A percentile compares a stretch with the other conserved stretches of the same genome.
phyloP scores from a whole-genome alignment of 129 eudicot species.

The Pulicaria dysenterica region DNA sequence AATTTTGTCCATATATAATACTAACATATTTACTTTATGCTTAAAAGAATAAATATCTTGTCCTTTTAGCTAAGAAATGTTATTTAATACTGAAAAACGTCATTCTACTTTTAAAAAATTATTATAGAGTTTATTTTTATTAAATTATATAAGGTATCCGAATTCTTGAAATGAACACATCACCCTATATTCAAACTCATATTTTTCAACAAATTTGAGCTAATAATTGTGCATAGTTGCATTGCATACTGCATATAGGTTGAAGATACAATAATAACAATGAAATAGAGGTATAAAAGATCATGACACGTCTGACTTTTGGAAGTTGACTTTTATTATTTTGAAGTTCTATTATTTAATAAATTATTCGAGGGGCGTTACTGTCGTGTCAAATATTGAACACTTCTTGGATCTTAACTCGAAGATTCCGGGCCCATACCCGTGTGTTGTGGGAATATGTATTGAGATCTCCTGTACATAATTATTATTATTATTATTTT shows the following conservation, averaged over 20 bases:
- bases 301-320: constrained; percentile 41
- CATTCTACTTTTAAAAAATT: too few relatives aligned
- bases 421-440: neutral
- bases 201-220: neutral
- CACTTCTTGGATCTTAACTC: neutral
- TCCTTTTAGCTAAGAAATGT: too few relatives aligned
- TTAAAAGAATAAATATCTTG: too few relatives aligned
- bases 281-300: constrained; percentile 24
- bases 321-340: constrained; percentile 9
- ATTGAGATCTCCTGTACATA: neutral
- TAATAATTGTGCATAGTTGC: neutral
- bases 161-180: too few relatives aligned
- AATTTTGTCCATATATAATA: too few relatives aligned
- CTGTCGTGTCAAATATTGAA: constrained; percentile 8
- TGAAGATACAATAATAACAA: neutral
- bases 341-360: neutral
- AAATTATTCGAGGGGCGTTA: neutral
- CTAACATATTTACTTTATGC: too few relatives aligned
- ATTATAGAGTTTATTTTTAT: too few relatives aligned
- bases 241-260: neutral
- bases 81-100: too few relatives aligned
- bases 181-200: too few relatives aligned
- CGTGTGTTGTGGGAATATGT: neutral
- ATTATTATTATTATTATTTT: too few relatives aligned
- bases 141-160: too few relatives aligned